Percentiles rank a stretch among this genome's conserved stretches.
These are phyloP conservation scores for Microsporum canis DNA, from an alignment of 2,329 filamentous ascomycete species.

Conservation along the genomic window DNA sequence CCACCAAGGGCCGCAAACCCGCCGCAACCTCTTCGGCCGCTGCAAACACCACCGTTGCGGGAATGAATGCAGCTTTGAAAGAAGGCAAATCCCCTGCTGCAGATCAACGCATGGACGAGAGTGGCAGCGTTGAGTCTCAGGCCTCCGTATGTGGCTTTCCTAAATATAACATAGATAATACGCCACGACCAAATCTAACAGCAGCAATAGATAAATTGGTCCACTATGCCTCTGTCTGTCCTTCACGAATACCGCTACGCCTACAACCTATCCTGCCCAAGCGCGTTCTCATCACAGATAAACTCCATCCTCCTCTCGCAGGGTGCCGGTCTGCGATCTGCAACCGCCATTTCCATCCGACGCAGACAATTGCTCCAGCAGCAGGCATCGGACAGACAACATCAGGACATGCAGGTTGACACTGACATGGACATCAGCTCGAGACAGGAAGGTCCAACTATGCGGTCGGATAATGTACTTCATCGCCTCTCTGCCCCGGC, in stretches of 20 bases:
- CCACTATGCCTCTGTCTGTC: slow-evolving; percentile 33
- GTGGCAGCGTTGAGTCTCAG: neutral
- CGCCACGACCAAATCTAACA: neutral
- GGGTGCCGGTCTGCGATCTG: slow-evolving; percentile 35
- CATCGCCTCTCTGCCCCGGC: neutral
- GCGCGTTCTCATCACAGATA: slow-evolving; percentile 35
- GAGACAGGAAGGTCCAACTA: neutral
- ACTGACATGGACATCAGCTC: neutral
- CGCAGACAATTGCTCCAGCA: neutral
- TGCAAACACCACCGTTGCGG: slow-evolving; percentile 9
- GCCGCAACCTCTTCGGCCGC: slow-evolving; percentile 22
- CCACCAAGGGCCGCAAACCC: slow-evolving; percentile 25
- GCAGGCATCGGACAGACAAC: slow-evolving; percentile 9
- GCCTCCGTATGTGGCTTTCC: neutral
- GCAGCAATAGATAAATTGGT: slow-evolving; percentile 32
- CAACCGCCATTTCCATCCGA: slow-evolving; percentile 32
- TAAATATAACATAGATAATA: slow-evolving; percentile 6
- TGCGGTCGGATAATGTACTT: neutral
- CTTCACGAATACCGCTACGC: slow-evolving; percentile 40
- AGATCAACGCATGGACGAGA: neutral
- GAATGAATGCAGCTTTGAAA: slow-evolving; percentile 1
- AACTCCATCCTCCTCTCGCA: slow-evolving; percentile 38
- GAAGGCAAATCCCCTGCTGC: neutral
- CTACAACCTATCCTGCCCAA: slow-evolving; percentile 36
- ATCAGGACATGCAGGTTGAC: neutral